phyloP scores from a whole-genome alignment of 2,329 filamentous ascomycete species.

The Fusarium concolor region DNA sequence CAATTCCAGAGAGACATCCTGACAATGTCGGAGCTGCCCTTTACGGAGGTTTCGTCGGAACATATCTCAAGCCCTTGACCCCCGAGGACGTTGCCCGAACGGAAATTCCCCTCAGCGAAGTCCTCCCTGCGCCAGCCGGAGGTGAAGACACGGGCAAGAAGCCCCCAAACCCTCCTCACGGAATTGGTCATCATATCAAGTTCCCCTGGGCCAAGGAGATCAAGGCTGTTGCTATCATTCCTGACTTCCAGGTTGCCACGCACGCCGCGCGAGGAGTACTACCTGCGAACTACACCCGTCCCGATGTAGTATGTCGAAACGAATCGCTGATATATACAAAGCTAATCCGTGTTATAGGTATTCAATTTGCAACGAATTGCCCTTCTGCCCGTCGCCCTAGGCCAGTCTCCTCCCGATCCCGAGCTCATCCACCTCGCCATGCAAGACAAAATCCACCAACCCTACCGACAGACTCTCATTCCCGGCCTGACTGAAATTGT shows the following conservation, averaged over 20 bases:
- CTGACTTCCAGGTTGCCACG: slow-evolving; percentile 95
- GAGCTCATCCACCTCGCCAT: slow-evolving; percentile 97
- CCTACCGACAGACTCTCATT: slow-evolving; percentile 91
- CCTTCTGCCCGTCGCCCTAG: slow-evolving; percentile 87
- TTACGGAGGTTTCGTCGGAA: slow-evolving; percentile 96
- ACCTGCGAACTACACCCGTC: slow-evolving; percentile 80
- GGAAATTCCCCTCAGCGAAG: slow-evolving; percentile 94
- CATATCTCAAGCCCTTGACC: slow-evolving; percentile 91
- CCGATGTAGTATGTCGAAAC: slow-evolving; percentile 75
- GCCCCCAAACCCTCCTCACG: slow-evolving; percentile 88
- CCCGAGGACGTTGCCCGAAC: slow-evolving; percentile 89
- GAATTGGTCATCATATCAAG: slow-evolving; percentile 96
- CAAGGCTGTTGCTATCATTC: slow-evolving; percentile 96
- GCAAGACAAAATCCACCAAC: slow-evolving; percentile 99
- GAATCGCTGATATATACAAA: background rate
- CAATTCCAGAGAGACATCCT: slow-evolving; percentile 77
- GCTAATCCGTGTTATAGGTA: slow-evolving; percentile 59
- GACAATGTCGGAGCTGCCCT: slow-evolving; percentile 96
- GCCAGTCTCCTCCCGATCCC: slow-evolving; percentile 88
- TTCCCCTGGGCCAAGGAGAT: slow-evolving; percentile 95
- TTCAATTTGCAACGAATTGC: slow-evolving; percentile 97
- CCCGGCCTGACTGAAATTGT: slow-evolving; percentile 92
- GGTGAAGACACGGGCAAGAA: slow-evolving; percentile 88
- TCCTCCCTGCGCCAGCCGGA: slow-evolving; percentile 88
- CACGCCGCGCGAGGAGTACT: slow-evolving; percentile 89